Base-by-base conservation (phyloP, 495 filamentous ascomycete species). In the Lindgomyces ingoldianus region DNA sequence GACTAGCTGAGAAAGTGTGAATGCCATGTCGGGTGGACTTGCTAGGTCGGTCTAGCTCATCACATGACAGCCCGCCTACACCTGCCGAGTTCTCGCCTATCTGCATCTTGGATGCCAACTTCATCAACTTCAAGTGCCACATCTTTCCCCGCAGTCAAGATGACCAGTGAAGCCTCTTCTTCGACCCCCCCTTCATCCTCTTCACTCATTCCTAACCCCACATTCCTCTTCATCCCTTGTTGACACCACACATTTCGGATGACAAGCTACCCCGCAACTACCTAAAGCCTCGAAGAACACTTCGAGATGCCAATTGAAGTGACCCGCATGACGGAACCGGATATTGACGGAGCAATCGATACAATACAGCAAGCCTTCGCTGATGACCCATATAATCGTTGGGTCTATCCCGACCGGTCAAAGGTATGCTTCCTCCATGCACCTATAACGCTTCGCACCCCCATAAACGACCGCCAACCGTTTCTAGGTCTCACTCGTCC, bases 331-430 rank as follows among this genome's bases (percentile, higher is more conserved):
- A 78, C 77, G 18, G 77, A 83, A 72, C 71, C 72, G 61, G 86
- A 88, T 67, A 87, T 88, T 45, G 80, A 85, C 21, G 81, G 81
- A 52, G 85, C 84, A 45, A 80, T 87, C 69, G 78, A 82, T 55
- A 80, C 76, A 61, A 78, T 84, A 51, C 81, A 82, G 65, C 78
- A 80, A 68, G 84, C 85, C 18, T 89, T 90, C 74, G 78, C 79
- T 9, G 79, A 86, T 21, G 87, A 89, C 67, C 86, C 86, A 16
- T 88, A 86, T 68, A 86, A 84, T 72, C 75, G 77, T 11, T 89
- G 85, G 85, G 74, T 84, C 11, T 87, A 83, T 70, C 76, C 78
- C 46, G 79, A 82, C 73, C 74, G 75, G 64, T 73, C 74, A 61
- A 83, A 82, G 73, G 84, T 81, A 77, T 52, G 73, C 67, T 49